Conservation (phyloP, 140 eudicot species). For the Anethum foeniculum region DNA sequence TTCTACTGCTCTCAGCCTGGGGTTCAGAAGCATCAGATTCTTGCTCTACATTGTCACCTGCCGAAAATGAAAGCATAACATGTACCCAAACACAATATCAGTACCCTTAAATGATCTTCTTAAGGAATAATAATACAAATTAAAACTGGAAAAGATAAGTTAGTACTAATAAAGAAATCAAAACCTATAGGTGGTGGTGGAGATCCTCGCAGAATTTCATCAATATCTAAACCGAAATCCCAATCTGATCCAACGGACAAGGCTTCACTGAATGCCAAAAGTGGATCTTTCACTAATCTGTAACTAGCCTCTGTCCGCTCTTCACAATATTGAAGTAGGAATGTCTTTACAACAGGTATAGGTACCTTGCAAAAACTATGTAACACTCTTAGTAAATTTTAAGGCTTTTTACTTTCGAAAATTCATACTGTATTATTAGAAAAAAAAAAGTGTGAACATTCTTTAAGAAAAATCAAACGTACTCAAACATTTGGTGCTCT, state of each 20-base stretch:
- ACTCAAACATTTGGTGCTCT: slow-evolving; percentile 54
- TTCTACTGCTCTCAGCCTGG: slow-evolving; percentile 14
- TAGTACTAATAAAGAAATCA: background rate
- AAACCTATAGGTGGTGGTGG: slow-evolving; percentile 24
- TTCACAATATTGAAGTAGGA: slow-evolving; percentile 38
- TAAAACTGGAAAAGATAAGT: background rate
- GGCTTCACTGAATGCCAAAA: slow-evolving; percentile 44
- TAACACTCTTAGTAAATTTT: background rate
- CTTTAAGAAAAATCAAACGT: slow-evolving; percentile 14
- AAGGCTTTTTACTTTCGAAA: background rate
- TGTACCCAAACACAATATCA: background rate
- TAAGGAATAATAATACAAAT: background rate
- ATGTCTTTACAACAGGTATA: slow-evolving; percentile 33
- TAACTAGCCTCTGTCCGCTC: slow-evolving; percentile 36
- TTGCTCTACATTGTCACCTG: slow-evolving; percentile 20
- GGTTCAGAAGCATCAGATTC: slow-evolving; percentile 14
- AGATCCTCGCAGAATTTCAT: slow-evolving; percentile 14
- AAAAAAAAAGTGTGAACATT: background rate
- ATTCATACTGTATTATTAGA: no score
- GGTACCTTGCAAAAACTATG: slow-evolving; percentile 45
- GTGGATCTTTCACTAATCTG: slow-evolving; percentile 49
- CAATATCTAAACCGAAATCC: slow-evolving; percentile 8
- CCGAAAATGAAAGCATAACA: background rate
- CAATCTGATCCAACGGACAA: slow-evolving; percentile 45
- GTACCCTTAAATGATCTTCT: background rate